These are phyloP conservation scores for Rhizophagus sp. DNA, from an alignment of 192 early-diverging fungal genomes.

Conservation along the genomic window DNA sequence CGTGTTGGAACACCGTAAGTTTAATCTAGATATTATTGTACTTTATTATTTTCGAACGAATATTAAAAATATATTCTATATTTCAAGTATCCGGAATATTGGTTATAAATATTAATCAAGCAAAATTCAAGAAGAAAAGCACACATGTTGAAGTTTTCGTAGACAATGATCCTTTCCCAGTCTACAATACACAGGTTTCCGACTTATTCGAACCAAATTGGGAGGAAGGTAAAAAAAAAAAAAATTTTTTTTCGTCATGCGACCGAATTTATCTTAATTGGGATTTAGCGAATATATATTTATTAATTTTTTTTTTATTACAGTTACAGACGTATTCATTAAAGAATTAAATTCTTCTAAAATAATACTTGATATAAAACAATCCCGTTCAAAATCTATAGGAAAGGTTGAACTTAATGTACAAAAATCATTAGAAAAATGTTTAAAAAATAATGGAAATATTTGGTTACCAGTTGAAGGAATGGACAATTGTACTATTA, in stretches of 20 bases:
- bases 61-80: neutral
- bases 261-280: neutral
- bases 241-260: neutral
- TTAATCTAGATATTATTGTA: neutral
- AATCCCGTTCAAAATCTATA: slow-evolving; percentile 27
- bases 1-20: slow-evolving; percentile 1
- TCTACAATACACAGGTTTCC: neutral
- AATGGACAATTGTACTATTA: neutral
- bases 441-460: neutral
- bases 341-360: slow-evolving; percentile 61
- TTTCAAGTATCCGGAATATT: slow-evolving; percentile 22
- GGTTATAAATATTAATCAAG: slow-evolving; percentile 17
- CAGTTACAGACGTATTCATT: slow-evolving; percentile 47
- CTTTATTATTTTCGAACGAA: neutral
- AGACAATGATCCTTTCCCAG: slow-evolving; percentile 13
- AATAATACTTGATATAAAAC: slow-evolving; percentile 43
- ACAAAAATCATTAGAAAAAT: neutral
- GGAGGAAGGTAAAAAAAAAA: slow-evolving; percentile 5
- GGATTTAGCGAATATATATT: neutral
- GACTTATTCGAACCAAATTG: neutral
- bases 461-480: neutral
- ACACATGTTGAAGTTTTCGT: neutral
- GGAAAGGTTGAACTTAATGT: neutral
- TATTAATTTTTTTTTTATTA: neutral
- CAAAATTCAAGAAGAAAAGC: slow-evolving; percentile 7